Evolutionary conservation across 2,329 filamentous ascomycete species (phyloP).

Genomic region (Pseudogymnoascus sp.): DNA sequence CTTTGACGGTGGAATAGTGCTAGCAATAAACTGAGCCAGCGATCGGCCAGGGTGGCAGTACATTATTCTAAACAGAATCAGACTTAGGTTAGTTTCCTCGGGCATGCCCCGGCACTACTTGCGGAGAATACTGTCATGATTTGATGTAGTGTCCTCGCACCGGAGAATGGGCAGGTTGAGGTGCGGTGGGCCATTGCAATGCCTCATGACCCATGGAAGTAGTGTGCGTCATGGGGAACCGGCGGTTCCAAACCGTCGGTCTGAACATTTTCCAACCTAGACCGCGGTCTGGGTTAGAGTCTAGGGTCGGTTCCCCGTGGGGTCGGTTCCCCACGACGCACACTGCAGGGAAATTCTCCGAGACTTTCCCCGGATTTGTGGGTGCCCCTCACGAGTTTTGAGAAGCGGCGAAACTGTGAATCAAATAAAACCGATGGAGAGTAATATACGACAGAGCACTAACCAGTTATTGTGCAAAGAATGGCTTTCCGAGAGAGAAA

Average conservation of each 20-base stretch:
- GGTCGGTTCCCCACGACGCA: too few relatives aligned
- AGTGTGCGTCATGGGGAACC: too few relatives aligned
- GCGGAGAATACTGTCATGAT: background rate
- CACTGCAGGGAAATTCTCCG: background rate
- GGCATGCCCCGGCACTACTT: background rate
- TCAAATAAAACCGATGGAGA: background rate
- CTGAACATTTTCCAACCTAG: too few relatives aligned
- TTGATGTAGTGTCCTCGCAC: background rate
- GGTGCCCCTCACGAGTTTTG: background rate
- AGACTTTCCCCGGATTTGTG: background rate
- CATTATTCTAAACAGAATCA: background rate
- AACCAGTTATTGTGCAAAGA: background rate
- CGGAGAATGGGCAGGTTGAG: background rate
- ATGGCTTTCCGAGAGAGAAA: background rate
- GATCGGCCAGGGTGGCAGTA: background rate
- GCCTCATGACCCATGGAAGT: background rate
- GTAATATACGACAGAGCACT: background rate
- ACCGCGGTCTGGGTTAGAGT: too few relatives aligned
- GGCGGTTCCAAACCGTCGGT: too few relatives aligned
- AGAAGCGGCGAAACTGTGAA: background rate
- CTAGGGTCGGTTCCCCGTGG: too few relatives aligned
- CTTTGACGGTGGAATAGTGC: background rate
- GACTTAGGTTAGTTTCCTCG: background rate
- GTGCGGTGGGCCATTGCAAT: background rate
- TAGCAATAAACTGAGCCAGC: background rate